Base-by-base conservation (phyloP, 164 flowering plant genomes). In the Akebia trifoliata region DNA sequence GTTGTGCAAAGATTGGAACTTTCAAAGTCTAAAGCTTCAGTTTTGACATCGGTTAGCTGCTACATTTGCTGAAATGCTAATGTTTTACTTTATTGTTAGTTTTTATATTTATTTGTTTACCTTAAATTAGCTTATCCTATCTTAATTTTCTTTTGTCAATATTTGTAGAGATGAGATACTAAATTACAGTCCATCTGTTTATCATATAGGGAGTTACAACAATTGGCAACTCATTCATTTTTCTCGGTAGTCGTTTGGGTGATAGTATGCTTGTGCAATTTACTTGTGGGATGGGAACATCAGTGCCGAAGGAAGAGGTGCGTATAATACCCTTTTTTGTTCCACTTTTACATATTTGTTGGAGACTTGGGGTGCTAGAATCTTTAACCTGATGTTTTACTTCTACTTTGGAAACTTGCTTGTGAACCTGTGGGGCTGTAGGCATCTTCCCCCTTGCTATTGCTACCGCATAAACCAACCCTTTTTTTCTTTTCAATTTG, bases 211-310 rank as follows among this genome's bases (percentile, higher is more conserved):
- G 75, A 34, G 83, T 94, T 44, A 71, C 95, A 48, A 80, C 86
- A 54, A 47, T 94, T 60, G 97, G 97, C 55, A 80, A 63, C 71
- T 83, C 95, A 3, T 73, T 94, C 42, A 86, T 94, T 68, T 94
- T 94, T 69, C 67, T 94, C 64, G 99, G 85, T 20, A 94, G 99
- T 72, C 92, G 97, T 47, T 65, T 90, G 72, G 99, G 99, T 34
- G 99, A 94, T 59, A 86, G 99, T 73, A 63, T 88, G 68, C 90
- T 94, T 59, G 99, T 94, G 73, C 99, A 94, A 67, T 94, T 66
- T 66, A 64, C 78, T 35, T 75, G 81, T 80, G 91, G 89, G 38
- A 61, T 59, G 39, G 80, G 81, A 56, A 31, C 76, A 30, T 65
- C 91, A 28, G 35, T 39, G 35, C 40, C 67, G 60, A 90, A 87